Conservation (phyloP, 106 monocot genomes). For the Dendrobium huoshanense region DNA sequence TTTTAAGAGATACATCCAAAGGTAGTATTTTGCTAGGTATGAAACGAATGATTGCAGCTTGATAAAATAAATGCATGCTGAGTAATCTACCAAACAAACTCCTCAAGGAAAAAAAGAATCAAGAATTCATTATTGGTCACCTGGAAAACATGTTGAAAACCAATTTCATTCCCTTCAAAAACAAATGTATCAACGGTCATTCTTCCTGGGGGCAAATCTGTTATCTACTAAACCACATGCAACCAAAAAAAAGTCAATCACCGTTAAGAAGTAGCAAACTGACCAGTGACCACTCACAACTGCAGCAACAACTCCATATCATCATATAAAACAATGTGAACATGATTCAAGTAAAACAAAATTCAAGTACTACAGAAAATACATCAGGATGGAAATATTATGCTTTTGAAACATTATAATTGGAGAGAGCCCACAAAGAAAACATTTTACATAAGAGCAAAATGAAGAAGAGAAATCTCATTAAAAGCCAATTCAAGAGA, state of each 20-base stretch:
- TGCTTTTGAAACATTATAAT: neutral
- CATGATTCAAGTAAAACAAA: neutral
- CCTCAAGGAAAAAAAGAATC: neutral
- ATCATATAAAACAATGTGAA: neutral
- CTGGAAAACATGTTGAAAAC: slow-evolving; percentile 78
- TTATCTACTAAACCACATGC: slow-evolving; percentile 48
- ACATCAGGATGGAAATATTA: neutral
- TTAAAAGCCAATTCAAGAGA: too few species aligned
- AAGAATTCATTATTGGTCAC: slow-evolving; percentile 12
- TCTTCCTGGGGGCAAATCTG: slow-evolving; percentile 84
- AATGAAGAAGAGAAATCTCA: neutral
- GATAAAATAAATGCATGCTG: neutral
- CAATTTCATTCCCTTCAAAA: slow-evolving; percentile 73
- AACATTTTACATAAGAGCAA: neutral
- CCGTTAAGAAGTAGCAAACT: too few species aligned
- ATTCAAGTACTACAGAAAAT: neutral
- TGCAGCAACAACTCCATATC: neutral
- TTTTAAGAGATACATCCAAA: neutral
- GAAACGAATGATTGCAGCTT: neutral
- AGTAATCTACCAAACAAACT: neutral
- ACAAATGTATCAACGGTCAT: slow-evolving; percentile 58
- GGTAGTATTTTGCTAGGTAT: neutral
- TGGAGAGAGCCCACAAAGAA: neutral
- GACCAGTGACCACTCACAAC: neutral
- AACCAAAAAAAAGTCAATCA: neutral